Evolutionary conservation across 148 eudicot genomes (phyloP).

Genomic region (Silene conica): DNA sequence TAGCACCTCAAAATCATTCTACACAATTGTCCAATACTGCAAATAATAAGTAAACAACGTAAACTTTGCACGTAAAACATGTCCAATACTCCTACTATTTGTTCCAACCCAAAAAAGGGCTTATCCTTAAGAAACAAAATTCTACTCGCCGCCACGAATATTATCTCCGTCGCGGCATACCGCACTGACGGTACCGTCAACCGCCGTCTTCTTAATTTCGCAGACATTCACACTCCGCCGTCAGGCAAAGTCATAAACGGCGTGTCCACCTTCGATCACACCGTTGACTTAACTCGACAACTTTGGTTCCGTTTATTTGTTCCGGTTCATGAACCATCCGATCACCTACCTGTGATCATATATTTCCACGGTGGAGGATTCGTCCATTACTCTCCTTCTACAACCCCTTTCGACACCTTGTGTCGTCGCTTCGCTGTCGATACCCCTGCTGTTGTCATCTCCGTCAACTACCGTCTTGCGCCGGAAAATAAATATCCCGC

Average conservation of each 20-base stretch:
- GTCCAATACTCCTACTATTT: neutral
- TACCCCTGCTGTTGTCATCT: no score
- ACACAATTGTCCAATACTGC: neutral
- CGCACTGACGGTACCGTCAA: conserved; percentile 31
- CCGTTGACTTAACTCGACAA: conserved; percentile 24
- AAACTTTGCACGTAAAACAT: no score
- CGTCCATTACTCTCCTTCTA: conserved; percentile 20
- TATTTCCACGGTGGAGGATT: conserved; percentile 54
- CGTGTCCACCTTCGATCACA: conserved; percentile 27
- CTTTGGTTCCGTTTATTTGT: conserved; percentile 26
- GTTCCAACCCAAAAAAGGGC: conserved; percentile 3
- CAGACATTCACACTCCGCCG: conserved; percentile 22
- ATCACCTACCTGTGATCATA: conserved; percentile 25
- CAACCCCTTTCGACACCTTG: conserved; percentile 18
- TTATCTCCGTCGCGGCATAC: conserved; percentile 6
- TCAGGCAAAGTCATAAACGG: conserved; percentile 20
- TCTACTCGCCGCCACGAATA: neutral
- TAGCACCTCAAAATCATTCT: no score
- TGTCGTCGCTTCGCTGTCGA: conserved; percentile 35
- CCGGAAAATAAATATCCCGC: no score
- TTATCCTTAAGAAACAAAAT: conserved; percentile 16
- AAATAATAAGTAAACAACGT: neutral
- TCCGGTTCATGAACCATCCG: neutral
- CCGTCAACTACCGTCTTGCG: no score
- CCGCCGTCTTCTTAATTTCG: conserved; percentile 28